Base-by-base conservation (phyloP, 176 grass and related monocot genomes). In the Luzula sylvatica region DNA sequence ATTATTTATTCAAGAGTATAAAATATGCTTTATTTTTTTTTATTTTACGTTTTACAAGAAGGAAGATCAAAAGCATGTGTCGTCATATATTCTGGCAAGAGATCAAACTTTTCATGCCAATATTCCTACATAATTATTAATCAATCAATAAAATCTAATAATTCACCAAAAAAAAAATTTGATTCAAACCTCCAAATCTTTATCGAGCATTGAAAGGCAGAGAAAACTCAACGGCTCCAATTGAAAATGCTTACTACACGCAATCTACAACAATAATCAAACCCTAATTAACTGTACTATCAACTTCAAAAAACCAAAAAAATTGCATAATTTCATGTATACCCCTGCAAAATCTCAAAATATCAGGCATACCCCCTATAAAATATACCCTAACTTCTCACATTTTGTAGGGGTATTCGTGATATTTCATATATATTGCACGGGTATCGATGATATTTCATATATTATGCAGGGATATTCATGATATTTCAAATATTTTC, bases 231-330 rank as follows among this genome's bases (percentile, higher is more conserved):
- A 40, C 73, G 83, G 69, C 70, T 88, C 90, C 48, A 73, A 18
- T 3, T 69, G 85, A 64, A 95, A 88, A 67, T 95, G 90, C 61
- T 88, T 82, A 72, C 72, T 72, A 61, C 90, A 95, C 41, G 83
- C 90, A 80, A 95, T 76, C 80, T 94, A 68, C 41, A 65, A 55
- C 39, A 56, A 61, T 23, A 59, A 65, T 39, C 44, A 56, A 66
- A 25, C 65, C 49, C 25, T 40, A 56, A 65, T 56, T 70, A 39
- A 79, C 66, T 70, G 15, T 21, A 51, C 25, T 50, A 28, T 41
- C 25, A 51, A 12, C 28, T 32, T 15, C 43, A n/a, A n/a, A n/a
- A n/a, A n/a, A n/a, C n/a, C n/a, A n/a, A n/a, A n/a, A n/a, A n/a
- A n/a, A n/a, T n/a, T n/a, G n/a, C n/a, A n/a, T n/a, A n/a, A n/a